Evolutionary conservation across 1,284 basidiomycete species (phyloP).

Genomic region (Rhodofomes roseus): DNA sequence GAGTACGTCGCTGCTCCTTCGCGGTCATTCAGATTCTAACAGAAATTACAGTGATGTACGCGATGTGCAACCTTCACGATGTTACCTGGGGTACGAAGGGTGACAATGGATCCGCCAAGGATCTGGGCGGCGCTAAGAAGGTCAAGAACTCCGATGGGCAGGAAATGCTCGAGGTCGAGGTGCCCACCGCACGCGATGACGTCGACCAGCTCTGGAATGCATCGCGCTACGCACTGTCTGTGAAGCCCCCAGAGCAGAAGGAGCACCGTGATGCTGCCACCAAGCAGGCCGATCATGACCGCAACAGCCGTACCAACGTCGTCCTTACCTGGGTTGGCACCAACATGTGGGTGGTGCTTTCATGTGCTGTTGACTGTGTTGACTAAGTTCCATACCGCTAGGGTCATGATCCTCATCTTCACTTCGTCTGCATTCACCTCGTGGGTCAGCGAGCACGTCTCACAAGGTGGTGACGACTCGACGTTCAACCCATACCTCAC

Average conservation of each 20-base stretch:
- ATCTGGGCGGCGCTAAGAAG: slow-evolving; percentile 86
- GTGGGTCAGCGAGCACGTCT: slow-evolving; percentile 55
- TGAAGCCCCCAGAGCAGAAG: slow-evolving; percentile 64
- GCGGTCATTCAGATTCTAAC: background rate
- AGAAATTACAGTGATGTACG: slow-evolving; percentile 66
- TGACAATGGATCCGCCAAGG: slow-evolving; percentile 81
- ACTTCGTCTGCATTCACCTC: slow-evolving; percentile 73
- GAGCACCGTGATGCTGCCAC: slow-evolving; percentile 85
- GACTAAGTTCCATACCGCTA: slow-evolving; percentile 23
- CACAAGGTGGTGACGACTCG: slow-evolving; percentile 35
- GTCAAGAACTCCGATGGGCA: slow-evolving; percentile 81
- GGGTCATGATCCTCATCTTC: slow-evolving; percentile 77
- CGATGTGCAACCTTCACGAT: slow-evolving; percentile 89
- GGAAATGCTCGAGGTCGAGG: slow-evolving; percentile 80
- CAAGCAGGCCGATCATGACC: slow-evolving; percentile 84
- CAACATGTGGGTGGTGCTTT: slow-evolving; percentile 63
- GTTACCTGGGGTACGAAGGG: slow-evolving; percentile 93
- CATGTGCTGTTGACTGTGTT: slow-evolving; percentile 7
- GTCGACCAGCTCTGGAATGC: slow-evolving; percentile 84
- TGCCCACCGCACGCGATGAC: slow-evolving; percentile 79
- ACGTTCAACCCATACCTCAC: slow-evolving; percentile 84
- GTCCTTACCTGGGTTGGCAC: slow-evolving; percentile 83
- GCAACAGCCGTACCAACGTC: slow-evolving; percentile 81
- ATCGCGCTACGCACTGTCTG: slow-evolving; percentile 62
- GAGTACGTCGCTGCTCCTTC: slow-evolving; percentile 36